Evolutionary conservation across 148 eudicot species (phyloP), one percentile per base, ranked within the genome.

Genomic region (Camellia japonica): DNA sequence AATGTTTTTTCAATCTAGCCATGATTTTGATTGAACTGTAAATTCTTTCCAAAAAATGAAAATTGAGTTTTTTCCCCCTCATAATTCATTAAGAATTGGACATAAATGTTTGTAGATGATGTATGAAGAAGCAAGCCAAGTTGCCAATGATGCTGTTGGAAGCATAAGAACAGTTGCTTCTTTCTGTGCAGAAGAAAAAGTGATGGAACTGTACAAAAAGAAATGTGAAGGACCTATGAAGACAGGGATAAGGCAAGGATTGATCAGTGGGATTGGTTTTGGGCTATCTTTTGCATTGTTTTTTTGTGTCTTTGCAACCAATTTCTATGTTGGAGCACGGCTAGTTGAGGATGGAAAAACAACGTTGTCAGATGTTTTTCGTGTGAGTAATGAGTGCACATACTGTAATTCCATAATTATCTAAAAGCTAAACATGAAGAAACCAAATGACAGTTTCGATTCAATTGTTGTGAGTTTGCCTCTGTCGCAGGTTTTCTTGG

Each of bases 131-230:
- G 97, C 97, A 12, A 93, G 97, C 86, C 97, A 92, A 85, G 88
- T 92, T 68, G 97, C 97, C 4, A 92, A 83, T 79, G 97, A 92
- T 73, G 97, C 97, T 3, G 94, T 91, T 11, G 90, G 94, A 76
- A 89, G 91, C 81, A 93, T 93, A 61, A 89, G 94, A 76, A 93
- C 97, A 41, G 89, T 93, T 60, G 94, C 97, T 59, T 92, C 96
- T 74, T 92, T 89, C 82, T 89, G 92, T 64, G 89, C 92, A 0
- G 91, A 92, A 83, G 93, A 92, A 65, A 90, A 87, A 83, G 87
- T 92, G 14, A 83, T 90, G 85, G 75, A 86, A 60, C 74, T 90
- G 3, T 92, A 92, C 60, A 82, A 78, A 68, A 87, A 73, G 80
- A 90, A 88, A 80, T 90, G 93, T 72, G 84, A 89, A 59, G 89